Evolutionary conservation across 805 yeast genomes (phyloP), one percentile per base, ranked within the genome.

Genomic region (Metschnikowia lochheadii): DNA sequence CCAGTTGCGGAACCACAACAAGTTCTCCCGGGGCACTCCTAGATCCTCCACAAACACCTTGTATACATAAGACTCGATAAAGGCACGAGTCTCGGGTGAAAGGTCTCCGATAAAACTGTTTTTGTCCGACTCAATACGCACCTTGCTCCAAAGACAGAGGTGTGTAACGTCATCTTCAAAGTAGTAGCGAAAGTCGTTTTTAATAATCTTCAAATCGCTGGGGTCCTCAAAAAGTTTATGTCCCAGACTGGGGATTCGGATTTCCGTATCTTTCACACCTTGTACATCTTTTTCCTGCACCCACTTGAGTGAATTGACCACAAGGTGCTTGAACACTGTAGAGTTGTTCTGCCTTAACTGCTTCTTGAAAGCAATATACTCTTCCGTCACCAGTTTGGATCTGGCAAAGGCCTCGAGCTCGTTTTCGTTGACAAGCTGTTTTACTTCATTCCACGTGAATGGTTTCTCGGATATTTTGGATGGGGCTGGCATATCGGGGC

Each of bases 1-100:
- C 80, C 87, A 85, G 62, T 87, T 87, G 56, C 85, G 76, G 64
- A 86, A 87, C 92, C 92, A 86, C 1, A 73, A 62, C 40, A 78
- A 58, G 37, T 78, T 66, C 3, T 73, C 68, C 26, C 70, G 59
- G 6, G 65, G 59, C 14, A 72, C 61, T 8, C 74, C 77, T 37
- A 80, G 66, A 32, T 68, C 67, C 29, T 72, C 64, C n/a, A 74
- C 67, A 50, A 85, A 78, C 3, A 84, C 82, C 45, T 66, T 63
- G 3, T 69, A 61, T 10, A 86, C 68, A 49, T 78, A 78, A 20
- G 53, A 56, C 44, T 78, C 76, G 8, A 84, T 79, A 2, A 67
- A 50, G 0, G 50, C 54, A 51, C 79, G 75, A 18, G 78, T 70
- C 10, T 59, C 58, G 0, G 64, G 60, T 2, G 80, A 70, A 29